Conservation (phyloP, 2,329 filamentous ascomycete genomes). For the Xylaria polymorpha region DNA sequence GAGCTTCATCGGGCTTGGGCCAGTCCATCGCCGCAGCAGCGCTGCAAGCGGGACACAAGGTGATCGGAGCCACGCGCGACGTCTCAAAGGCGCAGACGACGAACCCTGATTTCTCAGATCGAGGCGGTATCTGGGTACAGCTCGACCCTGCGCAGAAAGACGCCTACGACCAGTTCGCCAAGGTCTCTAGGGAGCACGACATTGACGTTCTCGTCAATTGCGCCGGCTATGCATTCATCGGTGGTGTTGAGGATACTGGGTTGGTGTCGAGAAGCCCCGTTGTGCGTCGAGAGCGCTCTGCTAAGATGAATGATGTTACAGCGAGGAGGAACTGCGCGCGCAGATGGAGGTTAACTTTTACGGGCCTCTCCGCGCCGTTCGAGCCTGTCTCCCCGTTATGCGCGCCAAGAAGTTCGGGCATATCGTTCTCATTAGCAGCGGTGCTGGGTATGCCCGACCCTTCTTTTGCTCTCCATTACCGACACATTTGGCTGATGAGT, state of each 20-base stretch:
- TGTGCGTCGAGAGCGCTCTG: neutral
- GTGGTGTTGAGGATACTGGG: slow-evolving; percentile 30
- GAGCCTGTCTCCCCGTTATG: slow-evolving; percentile 49
- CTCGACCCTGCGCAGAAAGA: slow-evolving; percentile 22
- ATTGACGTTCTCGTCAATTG: slow-evolving; percentile 31
- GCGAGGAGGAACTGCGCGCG: slow-evolving; percentile 25
- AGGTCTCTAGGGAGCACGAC: slow-evolving; percentile 4
- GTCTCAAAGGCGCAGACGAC: slow-evolving; percentile 15
- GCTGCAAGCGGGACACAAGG: slow-evolving; percentile 22
- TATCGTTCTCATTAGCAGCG: slow-evolving; percentile 37
- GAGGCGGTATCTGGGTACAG: slow-evolving; percentile 21
- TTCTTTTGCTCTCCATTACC: neutral
- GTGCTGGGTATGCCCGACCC: slow-evolving; percentile 25
- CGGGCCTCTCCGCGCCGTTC: slow-evolving; percentile 61
- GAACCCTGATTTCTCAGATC: slow-evolving; percentile 9
- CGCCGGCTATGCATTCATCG: slow-evolving; percentile 26
- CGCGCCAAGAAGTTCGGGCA: slow-evolving; percentile 28
- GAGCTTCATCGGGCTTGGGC: slow-evolving; percentile 31
- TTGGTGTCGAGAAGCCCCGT: neutral
- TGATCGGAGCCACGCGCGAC: slow-evolving; percentile 23
- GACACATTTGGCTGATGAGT: neutral
- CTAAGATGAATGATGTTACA: neutral
- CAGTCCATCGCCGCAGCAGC: slow-evolving; percentile 26
- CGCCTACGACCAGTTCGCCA: slow-evolving; percentile 15
- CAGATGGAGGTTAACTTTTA: slow-evolving; percentile 66